These are phyloP conservation scores for Pseudohalonectria lignicola DNA, from an alignment of 2,329 filamentous ascomycete genomes.

Conservation along the genomic window DNA sequence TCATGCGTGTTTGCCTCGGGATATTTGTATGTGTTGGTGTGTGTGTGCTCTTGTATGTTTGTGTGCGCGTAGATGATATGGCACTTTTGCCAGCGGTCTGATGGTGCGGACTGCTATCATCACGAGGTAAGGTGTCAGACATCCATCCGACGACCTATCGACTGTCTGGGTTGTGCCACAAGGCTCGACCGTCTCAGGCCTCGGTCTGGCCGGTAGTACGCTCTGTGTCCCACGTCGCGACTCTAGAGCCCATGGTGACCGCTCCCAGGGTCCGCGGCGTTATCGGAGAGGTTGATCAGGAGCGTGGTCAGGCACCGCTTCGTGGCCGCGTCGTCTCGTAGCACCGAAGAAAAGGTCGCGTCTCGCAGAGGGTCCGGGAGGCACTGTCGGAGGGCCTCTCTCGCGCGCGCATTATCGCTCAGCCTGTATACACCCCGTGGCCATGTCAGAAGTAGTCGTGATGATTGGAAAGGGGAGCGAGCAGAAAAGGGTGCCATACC, in stretches of 20 bases:
- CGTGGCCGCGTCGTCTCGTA: slow-evolving; percentile 92
- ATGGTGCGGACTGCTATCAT: too few species aligned
- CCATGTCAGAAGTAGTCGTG: neutral
- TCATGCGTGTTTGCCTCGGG: too few species aligned
- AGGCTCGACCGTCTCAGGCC: too few species aligned
- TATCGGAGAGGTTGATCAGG: slow-evolving; percentile 90
- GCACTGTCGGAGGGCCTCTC: slow-evolving; percentile 90
- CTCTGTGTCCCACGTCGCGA: too few species aligned
- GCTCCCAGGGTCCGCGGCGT: slow-evolving; percentile 44
- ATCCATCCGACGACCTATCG: too few species aligned
- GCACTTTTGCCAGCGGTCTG: too few species aligned
- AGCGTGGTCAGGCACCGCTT: slow-evolving; percentile 97
- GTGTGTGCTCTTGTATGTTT: too few species aligned
- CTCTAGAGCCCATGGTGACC: slow-evolving; percentile 11
- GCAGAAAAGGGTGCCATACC: slow-evolving; percentile 43
- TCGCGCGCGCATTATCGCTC: slow-evolving; percentile 90
- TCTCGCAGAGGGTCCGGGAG: slow-evolving; percentile 97
- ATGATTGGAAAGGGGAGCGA: neutral
- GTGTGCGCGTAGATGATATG: too few species aligned
- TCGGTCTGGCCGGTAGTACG: too few species aligned
- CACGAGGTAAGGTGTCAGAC: too few species aligned
- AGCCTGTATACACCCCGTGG: slow-evolving; percentile 53
- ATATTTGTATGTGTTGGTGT: too few species aligned
- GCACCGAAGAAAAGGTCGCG: slow-evolving; percentile 90
- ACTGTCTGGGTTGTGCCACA: too few species aligned